Evolutionary conservation across 768 basidiomycete species (phyloP).

Genomic region (Kondoa subrosea): DNA sequence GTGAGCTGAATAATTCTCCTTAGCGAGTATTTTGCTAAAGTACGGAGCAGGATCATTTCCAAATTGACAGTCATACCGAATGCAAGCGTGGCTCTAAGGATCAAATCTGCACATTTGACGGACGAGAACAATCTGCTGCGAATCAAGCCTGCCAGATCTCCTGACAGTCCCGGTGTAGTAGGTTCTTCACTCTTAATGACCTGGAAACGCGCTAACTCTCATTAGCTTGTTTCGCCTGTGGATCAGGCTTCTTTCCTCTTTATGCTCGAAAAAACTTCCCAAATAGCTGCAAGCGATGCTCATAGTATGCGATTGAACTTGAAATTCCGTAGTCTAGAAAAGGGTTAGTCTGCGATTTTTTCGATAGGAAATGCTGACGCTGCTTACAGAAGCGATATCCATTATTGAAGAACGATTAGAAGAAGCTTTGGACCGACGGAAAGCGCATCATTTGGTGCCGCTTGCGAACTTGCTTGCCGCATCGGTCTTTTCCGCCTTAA

Average conservation of each 20-base stretch:
- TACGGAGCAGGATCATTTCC: constrained; percentile 52
- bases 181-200: too few relatives aligned
- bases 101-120: constrained; percentile 44
- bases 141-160: neutral
- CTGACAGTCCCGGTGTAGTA: neutral
- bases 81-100: constrained; percentile 59
- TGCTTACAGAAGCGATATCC: neutral
- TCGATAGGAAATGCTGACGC: too few relatives aligned
- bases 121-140: neutral
- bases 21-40: neutral
- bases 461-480: too few relatives aligned
- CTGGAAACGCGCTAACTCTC: too few relatives aligned
- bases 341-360: too few relatives aligned
- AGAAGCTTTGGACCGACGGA: too few relatives aligned
- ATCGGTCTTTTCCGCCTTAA: too few relatives aligned
- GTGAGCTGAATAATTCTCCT: constrained; percentile 37
- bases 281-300: constrained; percentile 38
- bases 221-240: neutral
- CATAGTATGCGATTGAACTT: constrained; percentile 50
- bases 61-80: constrained; percentile 78
- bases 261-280: neutral
- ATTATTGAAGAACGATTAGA: neutral
- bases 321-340: neutral
- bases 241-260: neutral
- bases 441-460: too few relatives aligned